A percentile compares a stretch with the other conserved stretches of the same genome.
Conservation (phyloP, 371 early-diverging fungal genomes). For the Neoconidiobolus thromboides region DNA sequence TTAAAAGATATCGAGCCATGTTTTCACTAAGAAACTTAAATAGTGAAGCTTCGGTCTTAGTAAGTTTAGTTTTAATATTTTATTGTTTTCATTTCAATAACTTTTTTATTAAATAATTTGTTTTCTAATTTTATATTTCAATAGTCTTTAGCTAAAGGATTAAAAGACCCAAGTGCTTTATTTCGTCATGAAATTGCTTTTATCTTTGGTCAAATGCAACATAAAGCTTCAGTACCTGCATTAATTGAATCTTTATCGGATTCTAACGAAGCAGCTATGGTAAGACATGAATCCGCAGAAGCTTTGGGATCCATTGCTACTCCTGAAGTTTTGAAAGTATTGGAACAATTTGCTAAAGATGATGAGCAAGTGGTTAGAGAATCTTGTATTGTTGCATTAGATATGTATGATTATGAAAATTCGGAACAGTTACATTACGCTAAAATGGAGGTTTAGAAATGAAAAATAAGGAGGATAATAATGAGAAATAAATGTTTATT, state of each 20-base stretch:
- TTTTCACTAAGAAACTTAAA: slow-evolving; percentile 91
- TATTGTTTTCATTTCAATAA: no score
- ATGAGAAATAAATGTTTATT: no score
- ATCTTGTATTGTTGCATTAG: slow-evolving; percentile 90
- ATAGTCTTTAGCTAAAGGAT: slow-evolving; percentile 68
- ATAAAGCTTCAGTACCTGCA: slow-evolving; percentile 72
- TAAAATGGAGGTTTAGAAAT: background rate
- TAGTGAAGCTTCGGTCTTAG: slow-evolving; percentile 53
- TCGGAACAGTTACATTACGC: slow-evolving; percentile 52
- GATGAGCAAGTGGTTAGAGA: slow-evolving; percentile 84
- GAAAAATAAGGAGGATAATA: no score
- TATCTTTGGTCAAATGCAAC: slow-evolving; percentile 98
- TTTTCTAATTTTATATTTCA: background rate
- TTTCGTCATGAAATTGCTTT: slow-evolving; percentile 98
- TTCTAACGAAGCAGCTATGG: slow-evolving; percentile 77
- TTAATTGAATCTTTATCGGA: slow-evolving; percentile 59
- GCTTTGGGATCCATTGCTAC: slow-evolving; percentile 98
- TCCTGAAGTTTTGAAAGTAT: slow-evolving; percentile 58
- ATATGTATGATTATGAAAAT: slow-evolving; percentile 90
- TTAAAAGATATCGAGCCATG: slow-evolving; percentile 96
- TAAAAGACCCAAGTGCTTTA: slow-evolving; percentile 65
- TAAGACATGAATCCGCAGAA: slow-evolving; percentile 99
- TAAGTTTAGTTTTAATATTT: background rate
- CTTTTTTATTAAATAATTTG: background rate
- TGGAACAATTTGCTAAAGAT: slow-evolving; percentile 55